Base-by-base conservation (phyloP, 305 asterid species). In the Striga hermonthica region DNA sequence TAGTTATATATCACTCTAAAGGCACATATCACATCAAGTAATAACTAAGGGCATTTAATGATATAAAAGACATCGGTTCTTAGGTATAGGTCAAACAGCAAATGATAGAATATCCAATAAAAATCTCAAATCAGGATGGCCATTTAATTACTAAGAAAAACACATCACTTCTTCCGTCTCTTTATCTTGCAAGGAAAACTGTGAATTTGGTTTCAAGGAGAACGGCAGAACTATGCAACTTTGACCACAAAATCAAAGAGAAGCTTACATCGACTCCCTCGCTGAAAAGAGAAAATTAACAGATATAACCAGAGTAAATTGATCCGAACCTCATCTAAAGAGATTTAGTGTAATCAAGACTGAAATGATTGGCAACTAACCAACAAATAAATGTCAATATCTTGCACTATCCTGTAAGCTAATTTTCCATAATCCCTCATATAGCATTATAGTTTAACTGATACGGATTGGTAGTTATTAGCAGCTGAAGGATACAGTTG, bases 401-500 rank as follows among this genome's bases (percentile, higher is more conserved):
- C 16, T 34, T 57, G 54, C 14, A 10, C 31, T 22, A 22, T 22
- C 31, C 31, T 36, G 52, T 35, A 37, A 16, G 35, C 14, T 13
- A 62, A 13, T 22, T 37, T 12, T 22, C 9, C 22, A 41, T 61
- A 54, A 22, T 61, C 22, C 28, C 55, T 15, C 28, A 44, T 28
- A 16, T 60, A 12, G 35, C 3, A 22, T 22, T 22, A 22, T 22
- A 22, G n/a, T 16, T 35, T 34, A 28, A 41, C 53, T 65, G 39
- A 50, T 54, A 41, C 15, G 14, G 28, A 15, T 37, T 9, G 9
- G 39, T 37, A 66, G 40, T 22, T 39, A 57, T 59, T 54, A 72
- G 70, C 75, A 65, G 57, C 70, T 48, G 38, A 47, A 59, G 62
- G 57, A 47, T 59, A 69, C 52, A 47, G 58, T 58, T 62, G 35